phyloP scores from a whole-genome alignment of 2,329 filamentous ascomycete genomes.

The Colletotrichum eleusines region DNA sequence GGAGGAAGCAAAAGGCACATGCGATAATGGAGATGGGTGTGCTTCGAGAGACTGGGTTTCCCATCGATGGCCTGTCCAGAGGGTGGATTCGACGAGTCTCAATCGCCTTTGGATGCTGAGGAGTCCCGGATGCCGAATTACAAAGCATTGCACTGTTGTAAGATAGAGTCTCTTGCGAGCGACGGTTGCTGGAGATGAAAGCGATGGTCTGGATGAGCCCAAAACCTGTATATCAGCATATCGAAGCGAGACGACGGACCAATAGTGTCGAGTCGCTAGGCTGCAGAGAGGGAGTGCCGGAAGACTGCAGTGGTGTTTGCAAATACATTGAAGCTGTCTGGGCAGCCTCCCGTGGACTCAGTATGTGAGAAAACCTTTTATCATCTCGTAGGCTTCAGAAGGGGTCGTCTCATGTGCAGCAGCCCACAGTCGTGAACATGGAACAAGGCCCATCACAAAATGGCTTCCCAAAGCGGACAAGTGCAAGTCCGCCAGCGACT shows the following conservation, averaged over 20 bases:
- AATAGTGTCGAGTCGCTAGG: neutral
- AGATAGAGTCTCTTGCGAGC: neutral
- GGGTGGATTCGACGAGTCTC: neutral
- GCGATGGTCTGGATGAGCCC: neutral
- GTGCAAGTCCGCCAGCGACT: constrained; percentile 14
- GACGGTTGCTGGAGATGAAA: neutral
- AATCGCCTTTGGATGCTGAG: neutral
- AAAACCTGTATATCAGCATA: neutral
- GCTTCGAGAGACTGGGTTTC: neutral
- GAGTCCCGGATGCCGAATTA: neutral
- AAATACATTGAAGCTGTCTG: too few relatives aligned
- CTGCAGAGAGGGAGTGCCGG: neutral
- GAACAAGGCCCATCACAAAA: neutral
- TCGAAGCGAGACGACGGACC: neutral
- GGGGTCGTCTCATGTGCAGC: neutral
- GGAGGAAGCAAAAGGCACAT: neutral
- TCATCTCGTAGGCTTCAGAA: neutral
- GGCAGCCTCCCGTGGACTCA: neutral
- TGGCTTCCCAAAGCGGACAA: constrained; percentile 9
- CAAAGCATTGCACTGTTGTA: neutral
- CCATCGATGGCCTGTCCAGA: neutral
- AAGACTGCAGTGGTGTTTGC: neutral
- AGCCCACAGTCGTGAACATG: neutral
- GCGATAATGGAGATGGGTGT: neutral
- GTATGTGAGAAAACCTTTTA: neutral